These are phyloP conservation scores for Microcos paniculata DNA, from an alignment of 345 rosid species.

Conservation along the genomic window DNA sequence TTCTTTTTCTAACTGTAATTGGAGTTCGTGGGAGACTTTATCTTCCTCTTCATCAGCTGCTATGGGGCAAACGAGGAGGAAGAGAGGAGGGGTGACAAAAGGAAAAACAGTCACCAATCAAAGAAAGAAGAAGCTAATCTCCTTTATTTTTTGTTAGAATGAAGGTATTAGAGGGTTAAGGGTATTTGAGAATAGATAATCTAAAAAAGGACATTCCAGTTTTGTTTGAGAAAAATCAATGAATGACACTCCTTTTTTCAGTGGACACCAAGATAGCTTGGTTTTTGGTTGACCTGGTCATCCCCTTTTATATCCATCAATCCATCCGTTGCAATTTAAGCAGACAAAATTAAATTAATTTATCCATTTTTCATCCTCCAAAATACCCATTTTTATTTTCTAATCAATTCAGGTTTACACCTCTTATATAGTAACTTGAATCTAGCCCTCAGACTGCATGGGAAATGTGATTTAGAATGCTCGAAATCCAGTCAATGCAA, in stretches of 20 bases:
- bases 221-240: neutral
- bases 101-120: constrained; percentile 21
- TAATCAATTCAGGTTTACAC: neutral
- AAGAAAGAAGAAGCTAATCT: neutral
- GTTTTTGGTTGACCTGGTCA: neutral
- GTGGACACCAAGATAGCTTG: neutral
- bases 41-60: constrained; percentile 20
- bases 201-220: constrained; percentile 14
- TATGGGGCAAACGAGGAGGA: constrained; percentile 20
- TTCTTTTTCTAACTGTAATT: neutral
- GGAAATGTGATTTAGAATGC: no score
- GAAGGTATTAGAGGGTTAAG: constrained; percentile 3
- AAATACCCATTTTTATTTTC: neutral
- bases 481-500: no score
- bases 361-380: neutral
- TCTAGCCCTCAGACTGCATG: no score
- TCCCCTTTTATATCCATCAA: neutral
- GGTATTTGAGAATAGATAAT: constrained; percentile 5
- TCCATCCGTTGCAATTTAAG: neutral
- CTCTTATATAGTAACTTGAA: no score
- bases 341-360: no score
- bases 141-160: constrained; percentile 20
- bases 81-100: constrained; percentile 24
- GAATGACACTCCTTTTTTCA: neutral
- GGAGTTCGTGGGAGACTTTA: neutral